Base-by-base conservation (phyloP, 2,329 filamentous ascomycete genomes). In the Neonectria ditissima region DNA sequence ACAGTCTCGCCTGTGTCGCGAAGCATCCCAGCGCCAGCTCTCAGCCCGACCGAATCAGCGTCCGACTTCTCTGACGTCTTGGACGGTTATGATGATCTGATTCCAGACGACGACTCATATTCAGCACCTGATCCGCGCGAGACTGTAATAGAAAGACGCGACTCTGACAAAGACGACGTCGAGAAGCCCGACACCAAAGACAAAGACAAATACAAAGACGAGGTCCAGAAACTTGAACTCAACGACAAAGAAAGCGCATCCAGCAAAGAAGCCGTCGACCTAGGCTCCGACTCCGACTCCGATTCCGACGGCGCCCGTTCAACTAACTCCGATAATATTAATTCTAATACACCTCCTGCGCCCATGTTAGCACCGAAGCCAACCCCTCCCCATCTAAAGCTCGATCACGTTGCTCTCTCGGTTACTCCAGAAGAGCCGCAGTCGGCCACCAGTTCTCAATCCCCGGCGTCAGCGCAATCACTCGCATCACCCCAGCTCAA, bases 331-430 rank as follows among this genome's bases (percentile, higher is more conserved):
- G 73, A 78, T 72, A 77, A 78, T 75, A 74, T 73, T 75, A 78
- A 79, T 76, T 73, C 72, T 71, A 75, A 73, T 71, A 71, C 74
- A 70, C 76, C 77, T 74, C 82, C 85, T 50, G 66, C 64, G 79
- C 84, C 84, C 72, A 79, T 86, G 74, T 80, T 82, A 73, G 76
- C 80, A 53, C 80, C 83, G 47, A 87, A 85, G 74, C 76, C 80
- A 53, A 79, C 81, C 63, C 85, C 84, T 71, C 85, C 83, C 63
- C 84, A 87, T 68, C 81, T 88, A 44, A 83, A 80, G 67, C 80
- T 88, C 64, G 80, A 81, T 66, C 77, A 78, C 62, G 77, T 80
- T 72, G 79, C 81, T 66, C 72, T 71, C 52, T 72, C 74, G 54
- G 62, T 72, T 41, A 59, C 67, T 30, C 69, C 71, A 62, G 71